Percentiles rank a stretch among this genome's conserved stretches.
phyloP scores from a whole-genome alignment of 176 grass and related monocot genomes.

The Musa troglodytarum region DNA sequence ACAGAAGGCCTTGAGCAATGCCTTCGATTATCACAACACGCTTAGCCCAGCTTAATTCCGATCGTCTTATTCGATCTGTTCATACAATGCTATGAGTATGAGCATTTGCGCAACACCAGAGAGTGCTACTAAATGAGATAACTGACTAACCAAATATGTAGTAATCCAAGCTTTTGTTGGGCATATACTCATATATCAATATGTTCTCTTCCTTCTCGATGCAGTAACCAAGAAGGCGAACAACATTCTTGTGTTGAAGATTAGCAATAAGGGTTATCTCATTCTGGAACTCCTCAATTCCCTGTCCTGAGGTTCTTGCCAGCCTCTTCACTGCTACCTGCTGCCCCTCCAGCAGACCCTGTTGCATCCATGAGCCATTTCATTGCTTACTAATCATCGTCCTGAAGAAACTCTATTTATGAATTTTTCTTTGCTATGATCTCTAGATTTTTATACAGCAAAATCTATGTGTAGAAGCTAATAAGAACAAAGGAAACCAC shows the following conservation, averaged over 20 bases:
- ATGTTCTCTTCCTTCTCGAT: conserved; percentile 22
- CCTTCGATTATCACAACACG: conserved; percentile 16
- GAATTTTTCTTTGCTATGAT: background rate
- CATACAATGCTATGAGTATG: background rate
- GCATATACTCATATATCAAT: conserved; percentile 17
- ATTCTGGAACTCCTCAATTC: conserved; percentile 15
- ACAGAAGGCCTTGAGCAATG: conserved; percentile 20
- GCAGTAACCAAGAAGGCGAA: conserved; percentile 17
- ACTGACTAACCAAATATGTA: conserved; percentile 21
- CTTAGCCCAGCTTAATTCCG: conserved; percentile 10
- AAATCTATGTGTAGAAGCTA: no score
- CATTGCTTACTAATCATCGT: background rate
- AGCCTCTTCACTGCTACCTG: conserved; percentile 23
- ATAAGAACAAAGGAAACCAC: background rate
- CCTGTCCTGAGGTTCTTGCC: conserved; percentile 9
- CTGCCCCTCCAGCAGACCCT: background rate
- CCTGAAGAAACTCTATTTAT: background rate
- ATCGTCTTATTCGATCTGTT: conserved; percentile 13
- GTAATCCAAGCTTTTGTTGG: conserved; percentile 13
- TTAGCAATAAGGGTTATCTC: conserved; percentile 19
- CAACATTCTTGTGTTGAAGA: conserved; percentile 27
- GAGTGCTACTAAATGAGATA: background rate
- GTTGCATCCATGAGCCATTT: background rate
- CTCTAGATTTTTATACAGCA: no score
- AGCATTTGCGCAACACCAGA: background rate